Evolutionary conservation across 257 asterid species (phyloP).

Genomic region (Nicotiana undulata): DNA sequence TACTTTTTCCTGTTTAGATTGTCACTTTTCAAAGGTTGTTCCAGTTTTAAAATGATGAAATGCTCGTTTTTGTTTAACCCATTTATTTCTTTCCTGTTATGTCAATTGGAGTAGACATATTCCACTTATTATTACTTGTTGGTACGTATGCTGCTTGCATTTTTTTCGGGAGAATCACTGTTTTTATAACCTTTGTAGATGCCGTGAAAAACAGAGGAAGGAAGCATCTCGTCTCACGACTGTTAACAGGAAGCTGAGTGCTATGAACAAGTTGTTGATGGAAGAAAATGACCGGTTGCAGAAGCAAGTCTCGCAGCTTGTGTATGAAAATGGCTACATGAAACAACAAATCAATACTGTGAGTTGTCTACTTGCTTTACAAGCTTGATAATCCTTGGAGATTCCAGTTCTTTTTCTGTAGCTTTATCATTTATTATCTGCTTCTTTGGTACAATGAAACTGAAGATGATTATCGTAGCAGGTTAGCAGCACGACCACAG

Average conservation of each 20-base stretch:
- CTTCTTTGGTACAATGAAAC: neutral
- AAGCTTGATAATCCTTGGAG: neutral
- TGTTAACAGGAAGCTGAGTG: slow-evolving; percentile 74
- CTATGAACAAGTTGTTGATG: slow-evolving; percentile 92
- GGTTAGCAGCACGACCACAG: slow-evolving; percentile 77
- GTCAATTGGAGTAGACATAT: neutral
- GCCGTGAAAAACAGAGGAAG: slow-evolving; percentile 92
- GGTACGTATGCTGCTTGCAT: neutral
- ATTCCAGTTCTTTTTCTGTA: neutral
- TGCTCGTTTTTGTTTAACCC: neutral
- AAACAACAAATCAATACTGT: slow-evolving; percentile 73
- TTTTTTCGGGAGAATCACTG: neutral
- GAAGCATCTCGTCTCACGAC: slow-evolving; percentile 83
- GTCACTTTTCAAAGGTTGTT: neutral
- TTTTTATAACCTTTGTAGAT: slow-evolving; percentile 26
- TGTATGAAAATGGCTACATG: slow-evolving; percentile 83
- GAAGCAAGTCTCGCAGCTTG: slow-evolving; percentile 82
- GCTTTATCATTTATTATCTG: neutral
- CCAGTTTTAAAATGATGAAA: neutral
- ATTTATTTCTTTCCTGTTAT: neutral
- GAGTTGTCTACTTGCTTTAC: slow-evolving; percentile 15
- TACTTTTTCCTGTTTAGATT: neutral
- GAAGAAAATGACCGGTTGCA: slow-evolving; percentile 96
- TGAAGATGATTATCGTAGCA: slow-evolving; percentile 12
- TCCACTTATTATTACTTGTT: neutral